Percentiles rank a stretch among this genome's conserved stretches.
Conservation (phyloP, 371 early-diverging fungal species). For the Parasitella parasitica region DNA sequence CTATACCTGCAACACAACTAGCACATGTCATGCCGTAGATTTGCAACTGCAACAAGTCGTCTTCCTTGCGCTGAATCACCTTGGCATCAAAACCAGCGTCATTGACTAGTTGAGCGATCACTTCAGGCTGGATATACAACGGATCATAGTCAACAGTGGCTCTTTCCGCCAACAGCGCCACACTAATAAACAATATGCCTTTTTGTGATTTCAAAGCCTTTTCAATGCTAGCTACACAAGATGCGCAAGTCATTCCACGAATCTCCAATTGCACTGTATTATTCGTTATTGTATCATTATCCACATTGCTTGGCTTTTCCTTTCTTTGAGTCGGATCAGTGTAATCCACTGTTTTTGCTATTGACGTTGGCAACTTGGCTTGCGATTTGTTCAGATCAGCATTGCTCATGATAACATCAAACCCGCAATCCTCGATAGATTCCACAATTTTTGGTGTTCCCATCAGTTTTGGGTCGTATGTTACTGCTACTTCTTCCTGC, state of each 20-base stretch:
- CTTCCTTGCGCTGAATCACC: constrained; percentile 25
- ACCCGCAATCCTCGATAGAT: constrained; percentile 43
- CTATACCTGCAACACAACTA: constrained; percentile 77
- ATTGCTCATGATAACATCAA: constrained; percentile 21
- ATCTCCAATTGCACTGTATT: constrained; percentile 12
- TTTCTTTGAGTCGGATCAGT: not conserved
- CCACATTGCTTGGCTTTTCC: constrained; percentile 48
- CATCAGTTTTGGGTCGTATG: not conserved
- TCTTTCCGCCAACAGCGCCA: constrained; percentile 69
- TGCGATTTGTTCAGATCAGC: not conserved
- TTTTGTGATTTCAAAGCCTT: constrained; percentile 49
- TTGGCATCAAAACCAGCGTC: constrained; percentile 85
- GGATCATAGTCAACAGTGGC: constrained; percentile 43
- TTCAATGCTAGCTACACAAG: constrained; percentile 83
- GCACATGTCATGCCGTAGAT: constrained; percentile 94
- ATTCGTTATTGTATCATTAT: constrained; percentile 35
- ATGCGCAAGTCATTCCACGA: constrained; percentile 86
- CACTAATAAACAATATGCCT: constrained; percentile 55
- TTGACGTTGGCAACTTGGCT: constrained; percentile 18
- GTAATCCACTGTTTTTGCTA: constrained; percentile 48
- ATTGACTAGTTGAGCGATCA: constrained; percentile 61
- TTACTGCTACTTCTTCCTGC: constrained; percentile 45
- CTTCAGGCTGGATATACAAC: not conserved
- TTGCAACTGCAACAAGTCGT: constrained; percentile 61
- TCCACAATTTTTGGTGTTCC: constrained; percentile 26